phyloP scores from a whole-genome alignment of 2,329 filamentous ascomycete species.

The Colletotrichum simmondsii region DNA sequence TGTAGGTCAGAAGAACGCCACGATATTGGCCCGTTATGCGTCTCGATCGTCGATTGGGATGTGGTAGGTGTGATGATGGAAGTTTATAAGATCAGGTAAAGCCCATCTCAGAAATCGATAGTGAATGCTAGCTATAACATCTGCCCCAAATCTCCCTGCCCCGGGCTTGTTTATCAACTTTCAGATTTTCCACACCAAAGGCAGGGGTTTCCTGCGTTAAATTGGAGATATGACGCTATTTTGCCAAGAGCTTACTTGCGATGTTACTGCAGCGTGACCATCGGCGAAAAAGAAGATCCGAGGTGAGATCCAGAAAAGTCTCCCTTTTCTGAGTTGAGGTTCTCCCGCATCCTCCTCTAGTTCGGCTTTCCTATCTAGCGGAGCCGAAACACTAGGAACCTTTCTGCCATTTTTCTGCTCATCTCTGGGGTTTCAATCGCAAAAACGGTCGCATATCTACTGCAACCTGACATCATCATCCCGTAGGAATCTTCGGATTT shows the following conservation, averaged over 20 bases:
- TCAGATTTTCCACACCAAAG: background rate
- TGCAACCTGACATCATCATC: conserved; percentile 27
- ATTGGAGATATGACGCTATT: conserved; percentile 26
- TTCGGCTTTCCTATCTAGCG: background rate
- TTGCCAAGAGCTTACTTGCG: background rate
- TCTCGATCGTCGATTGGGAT: background rate
- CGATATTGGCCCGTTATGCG: background rate
- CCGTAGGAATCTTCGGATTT: background rate
- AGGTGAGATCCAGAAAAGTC: background rate
- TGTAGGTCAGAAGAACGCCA: background rate
- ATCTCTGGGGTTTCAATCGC: background rate
- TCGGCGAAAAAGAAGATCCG: background rate
- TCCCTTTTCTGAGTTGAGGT: background rate
- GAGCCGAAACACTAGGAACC: background rate
- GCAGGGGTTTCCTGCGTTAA: background rate
- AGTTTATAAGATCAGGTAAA: background rate
- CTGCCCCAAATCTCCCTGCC: background rate
- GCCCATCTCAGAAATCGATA: background rate
- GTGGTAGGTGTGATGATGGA: background rate
- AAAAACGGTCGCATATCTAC: background rate
- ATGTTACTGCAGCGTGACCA: background rate
- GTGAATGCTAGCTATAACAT: background rate
- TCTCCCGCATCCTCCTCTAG: background rate
- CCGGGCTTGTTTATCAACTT: conserved; percentile 5
- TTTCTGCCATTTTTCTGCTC: background rate